phyloP scores from a whole-genome alignment of 306 rosid genomes.

The Sindora glabra region DNA sequence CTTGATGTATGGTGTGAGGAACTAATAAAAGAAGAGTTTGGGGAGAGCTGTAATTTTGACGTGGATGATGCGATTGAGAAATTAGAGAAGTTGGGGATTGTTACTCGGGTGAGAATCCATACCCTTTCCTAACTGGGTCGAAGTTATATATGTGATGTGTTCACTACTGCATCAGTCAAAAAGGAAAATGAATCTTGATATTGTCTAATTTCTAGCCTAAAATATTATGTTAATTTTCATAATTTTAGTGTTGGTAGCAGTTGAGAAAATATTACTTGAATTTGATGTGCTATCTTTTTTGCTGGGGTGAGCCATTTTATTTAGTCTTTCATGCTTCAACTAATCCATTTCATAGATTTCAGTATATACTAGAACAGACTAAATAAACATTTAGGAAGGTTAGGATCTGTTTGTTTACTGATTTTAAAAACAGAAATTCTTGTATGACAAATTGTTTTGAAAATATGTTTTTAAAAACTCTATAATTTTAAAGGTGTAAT shows the following conservation, averaged over 20 bases:
- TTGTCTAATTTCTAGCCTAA: too few species aligned
- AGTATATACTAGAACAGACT: neutral
- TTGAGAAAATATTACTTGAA: too few species aligned
- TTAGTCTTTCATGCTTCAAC: neutral
- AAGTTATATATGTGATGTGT: slow-evolving; percentile 8
- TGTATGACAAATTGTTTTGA: too few species aligned
- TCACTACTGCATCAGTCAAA: neutral
- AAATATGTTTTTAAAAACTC: too few species aligned
- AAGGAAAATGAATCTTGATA: neutral
- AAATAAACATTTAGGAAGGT: neutral
- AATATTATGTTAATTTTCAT: too few species aligned
- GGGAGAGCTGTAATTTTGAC: slow-evolving; percentile 67
- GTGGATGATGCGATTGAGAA: slow-evolving; percentile 88
- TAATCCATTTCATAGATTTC: neutral
- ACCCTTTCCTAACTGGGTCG: neutral
- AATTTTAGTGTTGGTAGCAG: too few species aligned
- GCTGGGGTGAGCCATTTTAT: too few species aligned
- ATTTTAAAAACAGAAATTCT: too few species aligned
- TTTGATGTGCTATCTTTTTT: neutral
- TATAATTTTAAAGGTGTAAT: too few species aligned
- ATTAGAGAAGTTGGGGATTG: slow-evolving; percentile 82
- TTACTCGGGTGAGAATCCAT: slow-evolving; percentile 62
- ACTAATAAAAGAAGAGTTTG: slow-evolving; percentile 76
- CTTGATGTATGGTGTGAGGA: slow-evolving; percentile 86
- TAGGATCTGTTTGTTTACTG: too few species aligned